These are phyloP conservation scores for Albifimbria verrucaria DNA, from an alignment of 2,329 filamentous ascomycete genomes.

Conservation along the genomic window DNA sequence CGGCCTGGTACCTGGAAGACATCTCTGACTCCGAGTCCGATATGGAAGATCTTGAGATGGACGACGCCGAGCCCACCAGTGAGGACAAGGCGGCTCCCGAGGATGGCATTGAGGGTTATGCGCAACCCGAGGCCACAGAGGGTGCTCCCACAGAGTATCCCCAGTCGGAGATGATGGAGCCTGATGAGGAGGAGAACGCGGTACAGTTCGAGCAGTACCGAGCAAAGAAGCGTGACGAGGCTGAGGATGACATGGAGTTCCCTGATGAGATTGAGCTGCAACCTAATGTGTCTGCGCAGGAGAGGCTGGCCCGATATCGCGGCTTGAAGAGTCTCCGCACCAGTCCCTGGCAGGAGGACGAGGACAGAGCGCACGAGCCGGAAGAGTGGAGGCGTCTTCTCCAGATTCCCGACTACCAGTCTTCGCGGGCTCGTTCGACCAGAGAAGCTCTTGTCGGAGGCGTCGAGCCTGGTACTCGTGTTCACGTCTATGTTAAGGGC, in stretches of 20 bases:
- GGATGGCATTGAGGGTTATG: slow-evolving; percentile 74
- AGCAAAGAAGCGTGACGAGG: slow-evolving; percentile 72
- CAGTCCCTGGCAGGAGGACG: slow-evolving; percentile 83
- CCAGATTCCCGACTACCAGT: slow-evolving; percentile 85
- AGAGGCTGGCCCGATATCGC: slow-evolving; percentile 81
- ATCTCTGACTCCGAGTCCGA: slow-evolving; percentile 85
- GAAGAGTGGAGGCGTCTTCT: slow-evolving; percentile 85
- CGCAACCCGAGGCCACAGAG: slow-evolving; percentile 68
- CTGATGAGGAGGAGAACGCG: slow-evolving; percentile 76
- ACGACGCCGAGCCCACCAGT: slow-evolving; percentile 57
- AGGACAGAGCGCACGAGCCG: slow-evolving; percentile 83
- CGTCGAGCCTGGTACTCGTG: slow-evolving; percentile 77
- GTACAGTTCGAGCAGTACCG: slow-evolving; percentile 80
- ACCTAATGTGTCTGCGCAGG: slow-evolving; percentile 79
- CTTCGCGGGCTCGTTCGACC: slow-evolving; percentile 70
- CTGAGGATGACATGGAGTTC: slow-evolving; percentile 88
- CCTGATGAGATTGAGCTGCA: slow-evolving; percentile 95
- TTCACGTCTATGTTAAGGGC: slow-evolving; percentile 69
- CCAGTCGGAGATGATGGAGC: slow-evolving; percentile 86
- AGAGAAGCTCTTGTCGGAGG: slow-evolving; percentile 88
- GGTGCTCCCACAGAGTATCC: slow-evolving; percentile 84
- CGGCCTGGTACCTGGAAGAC: slow-evolving; percentile 86
- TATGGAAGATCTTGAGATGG: slow-evolving; percentile 62
- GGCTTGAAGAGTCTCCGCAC: slow-evolving; percentile 88
- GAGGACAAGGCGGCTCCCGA: slow-evolving; percentile 64